Evolutionary conservation across 306 rosid genomes (phyloP).

Genomic region (Oemleria cerasiformis): DNA sequence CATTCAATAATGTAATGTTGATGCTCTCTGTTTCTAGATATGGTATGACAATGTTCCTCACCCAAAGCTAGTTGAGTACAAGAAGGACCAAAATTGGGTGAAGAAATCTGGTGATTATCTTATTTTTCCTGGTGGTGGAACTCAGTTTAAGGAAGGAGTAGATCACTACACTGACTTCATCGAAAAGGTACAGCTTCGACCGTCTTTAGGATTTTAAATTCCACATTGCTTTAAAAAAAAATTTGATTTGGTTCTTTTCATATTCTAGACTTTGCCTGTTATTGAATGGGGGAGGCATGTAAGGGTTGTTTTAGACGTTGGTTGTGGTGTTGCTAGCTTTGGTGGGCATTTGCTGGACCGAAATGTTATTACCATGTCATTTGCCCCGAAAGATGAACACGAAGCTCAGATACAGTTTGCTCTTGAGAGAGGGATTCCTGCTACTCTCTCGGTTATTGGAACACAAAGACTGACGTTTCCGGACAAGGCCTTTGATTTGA

Average conservation of each 20-base stretch:
- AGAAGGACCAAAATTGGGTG: conserved; percentile 93
- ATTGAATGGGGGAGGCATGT: conserved; percentile 75
- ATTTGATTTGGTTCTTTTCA: conserved; percentile 17
- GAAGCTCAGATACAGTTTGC: conserved; percentile 99
- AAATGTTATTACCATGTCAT: conserved; percentile 84
- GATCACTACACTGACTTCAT: conserved; percentile 56
- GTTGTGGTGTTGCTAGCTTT: conserved; percentile 98
- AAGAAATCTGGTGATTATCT: conserved; percentile 67
- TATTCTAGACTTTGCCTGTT: conserved; percentile 46
- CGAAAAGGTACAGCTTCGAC: conserved; percentile 42
- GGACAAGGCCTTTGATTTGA: conserved; percentile 70
- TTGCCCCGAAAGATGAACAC: conserved; percentile 98
- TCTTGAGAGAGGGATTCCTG: conserved; percentile 96
- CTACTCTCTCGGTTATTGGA: conserved; percentile 91
- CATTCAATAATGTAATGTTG: neutral
- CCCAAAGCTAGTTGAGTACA: conserved; percentile 90
- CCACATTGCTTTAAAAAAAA: neutral
- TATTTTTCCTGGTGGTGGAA: conserved; percentile 92
- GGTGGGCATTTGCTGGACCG: conserved; percentile 82
- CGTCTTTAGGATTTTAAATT: neutral
- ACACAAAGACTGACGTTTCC: conserved; percentile 80
- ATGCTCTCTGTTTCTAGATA: conserved; percentile 33
- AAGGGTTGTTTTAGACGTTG: conserved; percentile 87
- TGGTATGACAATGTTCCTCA: conserved; percentile 94
- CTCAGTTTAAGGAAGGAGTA: conserved; percentile 96